These are phyloP conservation scores for Pilasporangium apinafurcum DNA, from an alignment of 352 stramenopile genomes.

Conservation along the genomic window DNA sequence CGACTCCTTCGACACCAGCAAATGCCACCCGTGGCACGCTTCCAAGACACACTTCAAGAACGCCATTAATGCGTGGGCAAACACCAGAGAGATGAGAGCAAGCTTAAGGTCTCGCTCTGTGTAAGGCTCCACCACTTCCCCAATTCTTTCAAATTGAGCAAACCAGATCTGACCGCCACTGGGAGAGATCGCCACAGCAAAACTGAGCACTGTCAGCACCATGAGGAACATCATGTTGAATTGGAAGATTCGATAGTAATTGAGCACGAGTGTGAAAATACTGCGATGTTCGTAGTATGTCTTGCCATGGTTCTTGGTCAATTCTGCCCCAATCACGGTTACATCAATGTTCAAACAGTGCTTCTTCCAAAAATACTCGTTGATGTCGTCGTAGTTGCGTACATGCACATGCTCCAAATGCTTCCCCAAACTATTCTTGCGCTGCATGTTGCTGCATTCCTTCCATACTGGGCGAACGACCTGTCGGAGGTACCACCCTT, in stretches of 20 bases:
- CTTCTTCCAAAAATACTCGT: slow-evolving; percentile 79
- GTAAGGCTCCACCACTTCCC: slow-evolving; percentile 47
- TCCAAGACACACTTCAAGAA: slow-evolving; percentile 57
- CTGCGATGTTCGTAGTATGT: slow-evolving; percentile 75
- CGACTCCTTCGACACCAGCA: slow-evolving; percentile 34
- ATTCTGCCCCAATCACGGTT: slow-evolving; percentile 34
- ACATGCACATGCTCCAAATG: slow-evolving; percentile 61
- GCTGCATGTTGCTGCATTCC: slow-evolving; percentile 56
- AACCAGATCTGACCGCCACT: slow-evolving; percentile 51
- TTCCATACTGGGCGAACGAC: slow-evolving; percentile 59
- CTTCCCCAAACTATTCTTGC: slow-evolving; percentile 55
- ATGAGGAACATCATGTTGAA: slow-evolving; percentile 80
- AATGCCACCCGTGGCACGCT: slow-evolving; percentile 51
- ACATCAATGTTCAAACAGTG: slow-evolving; percentile 53
- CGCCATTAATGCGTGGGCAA: slow-evolving; percentile 35
- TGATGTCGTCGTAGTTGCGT: slow-evolving; percentile 78
- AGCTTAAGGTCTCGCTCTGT: slow-evolving; percentile 53
- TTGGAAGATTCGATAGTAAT: slow-evolving; percentile 79
- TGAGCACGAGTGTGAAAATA: slow-evolving; percentile 70
- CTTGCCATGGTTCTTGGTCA: slow-evolving; percentile 62
- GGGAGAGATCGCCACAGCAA: slow-evolving; percentile 53
- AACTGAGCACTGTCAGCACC: slow-evolving; percentile 47
- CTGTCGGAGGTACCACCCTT: slow-evolving; percentile 51
- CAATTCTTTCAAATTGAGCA: slow-evolving; percentile 47
- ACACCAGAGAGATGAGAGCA: slow-evolving; percentile 47